These are phyloP conservation scores for Fomitopsis serialis DNA, from an alignment of 768 basidiomycete species.

Conservation along the genomic window DNA sequence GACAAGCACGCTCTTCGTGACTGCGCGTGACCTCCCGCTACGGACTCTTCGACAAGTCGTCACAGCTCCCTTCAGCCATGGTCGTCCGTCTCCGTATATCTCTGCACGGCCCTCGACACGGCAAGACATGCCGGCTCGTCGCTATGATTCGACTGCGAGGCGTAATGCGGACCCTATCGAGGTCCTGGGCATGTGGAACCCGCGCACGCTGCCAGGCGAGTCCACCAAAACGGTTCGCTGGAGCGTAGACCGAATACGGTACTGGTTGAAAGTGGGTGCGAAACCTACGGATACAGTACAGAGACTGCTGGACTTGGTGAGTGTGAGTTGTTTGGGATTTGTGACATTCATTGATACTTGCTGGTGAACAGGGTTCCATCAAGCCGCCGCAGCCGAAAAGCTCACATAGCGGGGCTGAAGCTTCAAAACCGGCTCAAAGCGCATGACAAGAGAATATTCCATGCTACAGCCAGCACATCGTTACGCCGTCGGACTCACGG, in stretches of 20 bases:
- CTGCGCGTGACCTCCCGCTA: not conserved
- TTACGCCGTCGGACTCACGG: too few relatives aligned
- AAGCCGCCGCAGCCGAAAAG: not conserved
- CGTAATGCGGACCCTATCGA: conserved; percentile 88
- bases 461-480: too few relatives aligned
- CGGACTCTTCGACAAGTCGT: not conserved
- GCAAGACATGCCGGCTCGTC: conserved; percentile 79
- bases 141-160: conserved; percentile 63
- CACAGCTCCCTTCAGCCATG: conserved; percentile 43
- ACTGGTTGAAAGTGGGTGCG: conserved; percentile 87
- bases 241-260: conserved; percentile 86
- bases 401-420: not conserved
- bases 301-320: conserved; percentile 72
- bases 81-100: conserved; percentile 82
- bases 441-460: too few relatives aligned
- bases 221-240: conserved; percentile 76
- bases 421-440: not conserved
- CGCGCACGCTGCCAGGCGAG: conserved; percentile 45
- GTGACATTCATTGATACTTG: not conserved
- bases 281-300: conserved; percentile 74
- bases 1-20: not conserved
- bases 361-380: not conserved
- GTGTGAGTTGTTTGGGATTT: conserved; percentile 17
- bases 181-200: conserved; percentile 80
- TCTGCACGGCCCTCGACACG: conserved; percentile 71